Base-by-base conservation (phyloP, 768 basidiomycete species). In the Lactarius deliciosus region DNA sequence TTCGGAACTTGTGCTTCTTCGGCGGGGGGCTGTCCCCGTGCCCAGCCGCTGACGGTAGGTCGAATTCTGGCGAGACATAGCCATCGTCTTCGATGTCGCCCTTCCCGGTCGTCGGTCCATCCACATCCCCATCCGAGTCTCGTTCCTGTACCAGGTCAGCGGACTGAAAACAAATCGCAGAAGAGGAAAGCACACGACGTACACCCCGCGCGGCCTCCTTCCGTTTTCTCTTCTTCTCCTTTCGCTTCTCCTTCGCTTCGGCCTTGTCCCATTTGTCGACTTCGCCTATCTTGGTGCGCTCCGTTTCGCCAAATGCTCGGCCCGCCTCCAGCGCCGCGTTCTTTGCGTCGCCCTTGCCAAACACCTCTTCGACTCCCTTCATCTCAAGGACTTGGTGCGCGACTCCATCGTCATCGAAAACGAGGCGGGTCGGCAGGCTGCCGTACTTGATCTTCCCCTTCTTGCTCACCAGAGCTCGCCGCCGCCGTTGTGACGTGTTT, bases 191-290 rank as follows among this genome's bases (percentile, higher is more conserved):
- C 22, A 68, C 28, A 15, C 41, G 11, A n/a, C 34, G 5, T 68
- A 76, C 77, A 71, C 72, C 75, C 3, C 67, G 70, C 73, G 92
- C 90, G 43, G 84, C 82, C 64, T 93, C 90, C 78, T 96, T 96
- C 73, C 91, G 80, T 78, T 95, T 96, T 69, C 92, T 80, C 81
- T 96, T 97, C 83, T 92, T 95, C 76, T 97, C 96, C 69, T 83
- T 79, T 78, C 88, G 91, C 83, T 94, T 96, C 74, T 90, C 92
- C 75, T 83, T 90, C 7, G 91, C 94, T 71, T 92, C 86, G 65
- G 85, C 84, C 77, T 91, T 90, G 78, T 99, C 96, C 55, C 78
- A 64, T 56, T 86, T 80, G 74, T 96, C 93, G 30, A 83, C 85
- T 13, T 81, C 78, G 71, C 79, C 82, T 83, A 98, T 81, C 80